phyloP scores from a whole-genome alignment of 495 filamentous ascomycete genomes.

The Corynascus novoguineensis region DNA sequence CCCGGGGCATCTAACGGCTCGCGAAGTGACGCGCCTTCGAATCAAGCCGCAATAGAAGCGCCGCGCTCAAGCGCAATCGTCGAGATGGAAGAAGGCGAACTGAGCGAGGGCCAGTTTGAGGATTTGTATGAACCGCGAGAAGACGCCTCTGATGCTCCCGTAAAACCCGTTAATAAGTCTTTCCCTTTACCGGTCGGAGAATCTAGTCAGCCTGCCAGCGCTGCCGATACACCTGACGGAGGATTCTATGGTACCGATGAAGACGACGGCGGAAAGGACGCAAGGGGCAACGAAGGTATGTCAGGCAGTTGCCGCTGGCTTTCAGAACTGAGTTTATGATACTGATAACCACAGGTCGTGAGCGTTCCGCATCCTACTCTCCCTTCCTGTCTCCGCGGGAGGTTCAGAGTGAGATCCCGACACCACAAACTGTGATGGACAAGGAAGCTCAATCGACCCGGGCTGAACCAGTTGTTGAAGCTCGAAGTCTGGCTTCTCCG shows the following conservation, averaged over 20 bases:
- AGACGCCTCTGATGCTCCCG: conserved; percentile 10
- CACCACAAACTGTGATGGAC: conserved; percentile 7
- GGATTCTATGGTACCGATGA: conserved; percentile 31
- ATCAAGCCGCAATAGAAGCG: conserved; percentile 13
- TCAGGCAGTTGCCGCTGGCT: not conserved
- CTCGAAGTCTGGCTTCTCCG: not conserved
- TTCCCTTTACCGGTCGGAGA: not conserved
- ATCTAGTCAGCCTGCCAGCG: conserved; percentile 20
- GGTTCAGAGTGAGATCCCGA: conserved; percentile 28
- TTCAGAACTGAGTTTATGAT: no score
- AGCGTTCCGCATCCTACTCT: conserved; percentile 49
- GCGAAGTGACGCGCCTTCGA: not conserved
- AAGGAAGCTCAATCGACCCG: not conserved
- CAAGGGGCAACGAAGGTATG: conserved; percentile 3
- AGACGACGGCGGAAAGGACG: conserved; percentile 19
- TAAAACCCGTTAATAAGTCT: conserved; percentile 1
- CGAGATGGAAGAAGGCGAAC: conserved; percentile 64
- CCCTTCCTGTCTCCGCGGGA: conserved; percentile 46
- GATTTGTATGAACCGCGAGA: conserved; percentile 40
- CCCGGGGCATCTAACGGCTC: not conserved
- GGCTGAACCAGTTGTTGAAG: not conserved
- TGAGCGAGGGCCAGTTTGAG: conserved; percentile 60
- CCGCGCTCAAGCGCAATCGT: conserved; percentile 15
- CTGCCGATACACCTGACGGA: conserved; percentile 26
- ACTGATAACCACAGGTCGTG: conserved; percentile 25